These are phyloP conservation scores for Euphorbia lathyris DNA, from an alignment of 345 rosid genomes.

Conservation along the genomic window DNA sequence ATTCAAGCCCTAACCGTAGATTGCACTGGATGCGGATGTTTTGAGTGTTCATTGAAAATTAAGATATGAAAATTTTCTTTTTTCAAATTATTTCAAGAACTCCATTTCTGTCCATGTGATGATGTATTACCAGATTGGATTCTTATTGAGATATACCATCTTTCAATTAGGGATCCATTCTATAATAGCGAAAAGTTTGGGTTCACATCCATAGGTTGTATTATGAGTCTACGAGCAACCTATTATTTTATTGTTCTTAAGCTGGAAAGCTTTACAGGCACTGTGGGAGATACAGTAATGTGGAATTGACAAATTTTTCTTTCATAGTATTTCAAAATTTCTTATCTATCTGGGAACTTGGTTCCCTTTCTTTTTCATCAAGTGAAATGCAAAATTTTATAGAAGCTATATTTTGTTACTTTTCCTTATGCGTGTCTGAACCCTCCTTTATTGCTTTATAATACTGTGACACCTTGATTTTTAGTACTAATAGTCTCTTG, in stretches of 20 bases:
- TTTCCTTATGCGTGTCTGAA: neutral
- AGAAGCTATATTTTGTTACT: neutral
- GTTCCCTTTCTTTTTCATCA: neutral
- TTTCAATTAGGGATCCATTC: neutral
- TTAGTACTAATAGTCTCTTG: slow-evolving; percentile 11
- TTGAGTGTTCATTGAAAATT: neutral
- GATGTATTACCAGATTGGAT: neutral
- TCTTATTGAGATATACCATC: neutral
- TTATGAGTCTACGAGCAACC: neutral
- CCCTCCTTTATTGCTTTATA: neutral
- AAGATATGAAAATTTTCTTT: neutral
- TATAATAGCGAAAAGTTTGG: neutral
- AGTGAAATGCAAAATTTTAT: neutral
- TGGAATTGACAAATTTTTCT: neutral
- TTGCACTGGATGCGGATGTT: neutral
- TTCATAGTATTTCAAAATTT: neutral
- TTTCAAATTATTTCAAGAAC: neutral
- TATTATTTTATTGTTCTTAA: neutral
- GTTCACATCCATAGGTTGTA: neutral
- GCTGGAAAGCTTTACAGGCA: neutral
- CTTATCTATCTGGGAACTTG: neutral
- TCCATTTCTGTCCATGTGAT: neutral
- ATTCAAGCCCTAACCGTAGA: neutral
- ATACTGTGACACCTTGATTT: slow-evolving; percentile 11
- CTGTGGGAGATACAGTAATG: neutral